Conservation (phyloP, 164 flowering plant species). For the Magnolia sinica region DNA sequence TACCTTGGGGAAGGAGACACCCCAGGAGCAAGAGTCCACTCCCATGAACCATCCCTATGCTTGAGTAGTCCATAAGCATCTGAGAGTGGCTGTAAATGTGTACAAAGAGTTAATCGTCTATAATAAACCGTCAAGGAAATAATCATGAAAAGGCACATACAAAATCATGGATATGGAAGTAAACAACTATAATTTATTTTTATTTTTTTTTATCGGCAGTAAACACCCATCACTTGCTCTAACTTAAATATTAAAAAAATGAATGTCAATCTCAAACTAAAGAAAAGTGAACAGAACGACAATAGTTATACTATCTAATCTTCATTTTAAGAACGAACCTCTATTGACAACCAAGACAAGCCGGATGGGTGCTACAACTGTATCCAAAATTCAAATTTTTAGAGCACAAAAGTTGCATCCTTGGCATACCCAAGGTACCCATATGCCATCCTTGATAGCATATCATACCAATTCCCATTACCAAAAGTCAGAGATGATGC, state of each 20-base stretch:
- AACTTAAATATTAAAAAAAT: no score
- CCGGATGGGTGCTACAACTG: no score
- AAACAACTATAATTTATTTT: no score
- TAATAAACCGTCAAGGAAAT: background rate
- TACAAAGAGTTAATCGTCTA: constrained; percentile 1
- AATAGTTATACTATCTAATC: background rate
- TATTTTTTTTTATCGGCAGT: no score
- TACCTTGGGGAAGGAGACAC: constrained; percentile 96
- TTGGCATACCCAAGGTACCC: background rate
- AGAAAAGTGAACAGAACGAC: background rate
- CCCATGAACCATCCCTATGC: constrained; percentile 99
- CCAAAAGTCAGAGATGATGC: no score
- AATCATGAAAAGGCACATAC: constrained; percentile 1
- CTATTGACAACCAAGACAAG: no score
- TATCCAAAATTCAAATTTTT: no score
- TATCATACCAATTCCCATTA: background rate
- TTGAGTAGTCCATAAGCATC: constrained; percentile 98
- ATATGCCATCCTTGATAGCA: background rate
- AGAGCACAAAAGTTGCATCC: background rate
- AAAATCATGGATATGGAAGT: background rate
- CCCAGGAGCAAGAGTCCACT: constrained; percentile 99
- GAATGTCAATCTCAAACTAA: background rate
- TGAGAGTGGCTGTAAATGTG: constrained; percentile 67
- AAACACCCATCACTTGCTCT: no score
- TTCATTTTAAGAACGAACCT: background rate